Percentiles rank a stretch among this genome's conserved stretches.
Evolutionary conservation across 768 basidiomycete genomes (phyloP).

Genomic region (Holtermanniella nyarrowii): DNA sequence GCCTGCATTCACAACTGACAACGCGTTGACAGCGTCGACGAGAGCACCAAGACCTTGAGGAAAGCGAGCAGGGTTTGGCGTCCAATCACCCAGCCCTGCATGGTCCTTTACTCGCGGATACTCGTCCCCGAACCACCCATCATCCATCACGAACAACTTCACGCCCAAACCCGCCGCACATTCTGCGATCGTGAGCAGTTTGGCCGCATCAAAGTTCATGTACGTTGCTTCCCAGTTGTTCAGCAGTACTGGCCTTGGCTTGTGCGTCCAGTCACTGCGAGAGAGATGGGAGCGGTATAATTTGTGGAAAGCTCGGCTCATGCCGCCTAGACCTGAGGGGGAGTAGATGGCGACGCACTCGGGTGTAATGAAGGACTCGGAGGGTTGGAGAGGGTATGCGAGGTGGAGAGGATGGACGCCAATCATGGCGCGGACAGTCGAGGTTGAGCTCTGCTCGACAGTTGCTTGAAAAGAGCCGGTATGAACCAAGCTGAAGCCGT

Average conservation of each 20-base stretch:
- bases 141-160: constrained; percentile 28
- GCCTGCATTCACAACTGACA: constrained; percentile 1
- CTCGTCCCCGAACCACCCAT: constrained; percentile 29
- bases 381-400: constrained; percentile 9
- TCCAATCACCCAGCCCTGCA: constrained; percentile 24
- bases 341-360: constrained; percentile 22
- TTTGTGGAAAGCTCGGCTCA: constrained; percentile 16
- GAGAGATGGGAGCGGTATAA: constrained; percentile 19
- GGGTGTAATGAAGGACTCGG: constrained; percentile 17
- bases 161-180: constrained; percentile 14
- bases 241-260: constrained; percentile 15
- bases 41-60: constrained; percentile 14
- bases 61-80: constrained; percentile 12
- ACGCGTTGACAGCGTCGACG: constrained; percentile 7
- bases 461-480: constrained; percentile 11
- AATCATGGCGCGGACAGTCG: constrained; percentile 10
- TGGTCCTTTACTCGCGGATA: constrained; percentile 13
- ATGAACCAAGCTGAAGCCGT: constrained; percentile 24
- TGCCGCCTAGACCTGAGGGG: constrained; percentile 13
- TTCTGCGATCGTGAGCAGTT: constrained; percentile 11
- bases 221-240: constrained; percentile 32
- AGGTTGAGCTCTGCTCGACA: constrained; percentile 11
- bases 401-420: constrained; percentile 25
- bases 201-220: constrained; percentile 15
- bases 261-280: constrained; percentile 1